Percentiles rank a stretch among this genome's conserved stretches.
Evolutionary conservation across 495 filamentous ascomycete genomes (phyloP).

Genomic region (Chaetomium tenue): DNA sequence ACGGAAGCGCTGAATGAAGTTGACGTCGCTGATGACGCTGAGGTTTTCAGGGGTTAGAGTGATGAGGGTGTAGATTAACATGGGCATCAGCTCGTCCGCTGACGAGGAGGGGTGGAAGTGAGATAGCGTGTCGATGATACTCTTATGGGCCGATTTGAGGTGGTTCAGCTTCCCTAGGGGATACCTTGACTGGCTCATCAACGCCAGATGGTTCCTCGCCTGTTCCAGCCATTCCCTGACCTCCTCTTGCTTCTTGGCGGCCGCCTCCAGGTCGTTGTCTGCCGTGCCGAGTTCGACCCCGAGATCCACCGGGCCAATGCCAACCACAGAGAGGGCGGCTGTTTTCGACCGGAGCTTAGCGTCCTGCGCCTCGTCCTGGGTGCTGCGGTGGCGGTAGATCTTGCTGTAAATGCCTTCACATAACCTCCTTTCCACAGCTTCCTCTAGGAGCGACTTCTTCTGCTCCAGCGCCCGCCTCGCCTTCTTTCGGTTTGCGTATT

Average conservation of each 20-base stretch:
- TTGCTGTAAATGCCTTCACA: constrained; percentile 84
- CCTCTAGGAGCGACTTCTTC: constrained; percentile 75
- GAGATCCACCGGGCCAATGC: constrained; percentile 82
- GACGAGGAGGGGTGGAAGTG: constrained; percentile 83
- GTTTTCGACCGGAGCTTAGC: constrained; percentile 94
- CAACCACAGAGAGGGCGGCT: constrained; percentile 83
- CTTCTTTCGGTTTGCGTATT: constrained; percentile 74
- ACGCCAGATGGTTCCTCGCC: constrained; percentile 69
- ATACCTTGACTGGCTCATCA: constrained; percentile 84
- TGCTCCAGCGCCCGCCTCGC: constrained; percentile 73
- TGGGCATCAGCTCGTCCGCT: constrained; percentile 93
- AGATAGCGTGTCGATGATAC: constrained; percentile 84
- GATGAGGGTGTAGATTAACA: constrained; percentile 91
- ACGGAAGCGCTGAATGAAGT: constrained; percentile 92
- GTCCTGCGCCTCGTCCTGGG: constrained; percentile 91
- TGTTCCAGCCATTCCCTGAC: constrained; percentile 68
- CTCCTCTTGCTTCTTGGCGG: constrained; percentile 63
- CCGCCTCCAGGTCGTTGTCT: constrained; percentile 48
- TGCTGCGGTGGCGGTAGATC: constrained; percentile 87
- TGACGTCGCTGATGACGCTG: constrained; percentile 85
- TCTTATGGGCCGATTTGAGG: constrained; percentile 84
- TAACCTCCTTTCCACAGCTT: constrained; percentile 84
- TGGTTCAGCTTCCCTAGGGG: constrained; percentile 89
- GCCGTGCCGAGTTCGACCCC: constrained; percentile 68
- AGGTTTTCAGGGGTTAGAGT: constrained; percentile 84